A percentile compares a stretch with the other conserved stretches of the same genome.
phyloP scores from a whole-genome alignment of 2,329 filamentous ascomycete genomes.

The Ophioceras dolichostomum region DNA sequence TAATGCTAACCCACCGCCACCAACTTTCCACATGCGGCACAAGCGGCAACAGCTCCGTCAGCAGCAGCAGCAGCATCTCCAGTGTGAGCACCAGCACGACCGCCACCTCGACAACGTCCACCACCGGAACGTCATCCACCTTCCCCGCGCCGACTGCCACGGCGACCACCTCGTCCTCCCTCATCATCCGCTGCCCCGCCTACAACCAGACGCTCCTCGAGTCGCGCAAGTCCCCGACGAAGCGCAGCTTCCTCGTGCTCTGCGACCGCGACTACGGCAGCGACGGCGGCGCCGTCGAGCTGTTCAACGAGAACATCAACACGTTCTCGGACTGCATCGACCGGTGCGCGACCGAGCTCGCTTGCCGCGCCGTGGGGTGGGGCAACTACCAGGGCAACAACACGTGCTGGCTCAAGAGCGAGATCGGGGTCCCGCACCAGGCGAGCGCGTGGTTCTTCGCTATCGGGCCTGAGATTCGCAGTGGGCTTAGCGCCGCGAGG shows the following conservation, averaged over 20 bases:
- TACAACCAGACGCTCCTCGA: constrained; percentile 21
- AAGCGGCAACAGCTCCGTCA: no score
- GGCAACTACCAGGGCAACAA: constrained; percentile 14
- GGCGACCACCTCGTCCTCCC: constrained; percentile 1
- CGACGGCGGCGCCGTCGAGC: constrained; percentile 14
- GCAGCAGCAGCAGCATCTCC: no score
- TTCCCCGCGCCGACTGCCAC: constrained; percentile 7
- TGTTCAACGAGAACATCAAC: constrained; percentile 11
- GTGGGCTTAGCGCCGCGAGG: not conserved
- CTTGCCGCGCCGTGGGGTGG: constrained; percentile 22
- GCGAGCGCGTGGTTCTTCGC: constrained; percentile 18
- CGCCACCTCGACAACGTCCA: not conserved
- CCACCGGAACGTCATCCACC: constrained; percentile 4
- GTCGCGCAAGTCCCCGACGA: not conserved
- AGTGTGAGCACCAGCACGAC: not conserved
- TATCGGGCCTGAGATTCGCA: constrained; percentile 12
- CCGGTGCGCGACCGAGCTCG: constrained; percentile 13
- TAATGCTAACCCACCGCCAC: no score
- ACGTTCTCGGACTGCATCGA: constrained; percentile 19
- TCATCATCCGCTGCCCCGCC: constrained; percentile 14
- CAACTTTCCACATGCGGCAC: no score
- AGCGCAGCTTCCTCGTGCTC: constrained; percentile 16
- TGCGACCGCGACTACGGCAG: constrained; percentile 22
- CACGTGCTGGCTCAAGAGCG: constrained; percentile 22
- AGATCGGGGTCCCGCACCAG: constrained; percentile 13